phyloP scores from a whole-genome alignment of 2,329 filamentous ascomycete species.

The Arthrobotrys iridis region DNA sequence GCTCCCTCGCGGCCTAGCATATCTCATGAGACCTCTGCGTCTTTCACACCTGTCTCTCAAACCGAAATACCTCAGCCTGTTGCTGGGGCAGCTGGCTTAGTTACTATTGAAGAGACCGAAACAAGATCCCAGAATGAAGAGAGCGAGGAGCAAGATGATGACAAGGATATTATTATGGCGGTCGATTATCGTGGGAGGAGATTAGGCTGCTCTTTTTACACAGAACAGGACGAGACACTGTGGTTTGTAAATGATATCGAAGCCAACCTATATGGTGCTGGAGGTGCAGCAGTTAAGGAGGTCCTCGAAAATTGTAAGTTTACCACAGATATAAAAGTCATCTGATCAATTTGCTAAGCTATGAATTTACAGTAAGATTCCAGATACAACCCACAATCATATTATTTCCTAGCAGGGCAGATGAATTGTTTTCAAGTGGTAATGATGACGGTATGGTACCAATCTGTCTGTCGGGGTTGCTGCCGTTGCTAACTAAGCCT shows the following conservation, averaged over 20 bases:
- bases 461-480: no score
- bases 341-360: constrained; percentile 20
- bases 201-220: constrained; percentile 58
- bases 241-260: constrained; percentile 58
- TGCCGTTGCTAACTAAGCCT: background rate
- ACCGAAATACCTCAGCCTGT: background rate
- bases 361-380: constrained; percentile 66
- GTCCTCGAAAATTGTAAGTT: constrained; percentile 42
- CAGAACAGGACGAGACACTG: constrained; percentile 55
- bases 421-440: constrained; percentile 63
- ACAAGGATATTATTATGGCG: constrained; percentile 57
- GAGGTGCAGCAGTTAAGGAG: constrained; percentile 31
- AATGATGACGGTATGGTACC: background rate
- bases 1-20: background rate
- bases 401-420: constrained; percentile 68
- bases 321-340: background rate
- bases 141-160: constrained; percentile 67
- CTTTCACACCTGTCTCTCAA: background rate
- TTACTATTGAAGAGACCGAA: background rate
- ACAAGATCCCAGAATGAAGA: constrained; percentile 60
- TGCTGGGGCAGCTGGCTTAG: background rate
- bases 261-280: constrained; percentile 32
- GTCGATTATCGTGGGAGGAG: constrained; percentile 56
- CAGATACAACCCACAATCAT: constrained; percentile 72
- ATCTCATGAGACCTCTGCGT: background rate